phyloP scores from a whole-genome alignment of 257 asterid species.

The Solanum dulcamara region DNA sequence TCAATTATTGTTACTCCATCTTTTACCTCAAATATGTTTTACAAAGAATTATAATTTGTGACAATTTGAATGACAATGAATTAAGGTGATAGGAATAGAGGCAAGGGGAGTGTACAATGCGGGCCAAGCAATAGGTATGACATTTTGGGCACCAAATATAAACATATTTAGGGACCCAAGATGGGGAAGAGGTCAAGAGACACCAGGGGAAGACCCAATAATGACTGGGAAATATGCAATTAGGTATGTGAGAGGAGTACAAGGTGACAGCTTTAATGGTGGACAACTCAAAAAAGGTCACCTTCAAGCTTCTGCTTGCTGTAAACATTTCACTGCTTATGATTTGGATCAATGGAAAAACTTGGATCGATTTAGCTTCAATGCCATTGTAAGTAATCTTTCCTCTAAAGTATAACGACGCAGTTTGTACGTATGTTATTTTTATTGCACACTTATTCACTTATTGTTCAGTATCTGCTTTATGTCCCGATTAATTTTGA shows the following conservation, averaged over 20 bases:
- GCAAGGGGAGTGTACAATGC: slow-evolving; percentile 66
- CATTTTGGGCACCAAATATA: slow-evolving; percentile 86
- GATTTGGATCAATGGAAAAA: slow-evolving; percentile 72
- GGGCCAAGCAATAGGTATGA: slow-evolving; percentile 74
- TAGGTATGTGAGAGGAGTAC: slow-evolving; percentile 64
- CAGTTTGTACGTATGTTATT: neutral
- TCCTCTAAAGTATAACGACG: neutral
- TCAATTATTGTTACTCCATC: neutral
- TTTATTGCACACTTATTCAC: neutral
- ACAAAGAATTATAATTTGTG: neutral
- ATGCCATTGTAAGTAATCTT: slow-evolving; percentile 41
- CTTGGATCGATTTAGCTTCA: slow-evolving; percentile 35
- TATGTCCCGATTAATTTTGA: too few relatives aligned
- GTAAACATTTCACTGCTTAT: slow-evolving; percentile 84
- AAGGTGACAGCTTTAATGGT: slow-evolving; percentile 51
- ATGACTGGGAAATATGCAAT: slow-evolving; percentile 44
- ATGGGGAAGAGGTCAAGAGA: slow-evolving; percentile 91
- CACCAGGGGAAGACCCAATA: slow-evolving; percentile 78
- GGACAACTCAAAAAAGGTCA: slow-evolving; percentile 23
- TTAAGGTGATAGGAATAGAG: slow-evolving; percentile 60
- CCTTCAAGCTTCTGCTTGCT: slow-evolving; percentile 74
- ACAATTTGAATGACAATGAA: too few relatives aligned
- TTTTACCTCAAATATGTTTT: neutral
- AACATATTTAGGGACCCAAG: slow-evolving; percentile 78
- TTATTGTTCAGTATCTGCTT: too few relatives aligned